Base-by-base conservation (phyloP, 768 basidiomycete genomes). In the Dioszegia aurantiaca region DNA sequence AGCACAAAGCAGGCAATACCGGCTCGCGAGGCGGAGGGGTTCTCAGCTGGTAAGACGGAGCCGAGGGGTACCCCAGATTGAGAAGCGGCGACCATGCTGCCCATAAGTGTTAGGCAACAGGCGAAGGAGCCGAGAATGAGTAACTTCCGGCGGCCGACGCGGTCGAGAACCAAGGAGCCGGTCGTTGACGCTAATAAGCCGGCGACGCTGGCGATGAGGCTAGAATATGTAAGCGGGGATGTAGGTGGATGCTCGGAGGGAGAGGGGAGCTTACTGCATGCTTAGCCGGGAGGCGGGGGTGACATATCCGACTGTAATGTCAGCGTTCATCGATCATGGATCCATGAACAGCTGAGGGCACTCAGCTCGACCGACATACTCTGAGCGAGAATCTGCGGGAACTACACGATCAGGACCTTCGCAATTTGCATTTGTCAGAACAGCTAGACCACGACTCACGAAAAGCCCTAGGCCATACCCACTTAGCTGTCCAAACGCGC, bases 1-100 rank as follows among this genome's bases (percentile, higher is more conserved):
- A 69, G 27, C 17, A 69, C 61, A 37, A 69, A 53, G 31, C 56
- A 63, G 1, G 64, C 64, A 19, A 69, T 66, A 19, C 64, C 59
- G 2, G 61, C 64, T 40, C 57, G 63, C 1, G 64, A 61, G 1
- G 62, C 62, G 6, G 46, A 53, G 12, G 46, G 39, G 37, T 65
- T 51, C 12, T 44, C 33, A 2, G 54, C 39, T 1, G 45, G n/a
- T 42, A 23, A 23, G n/a, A 21, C 2, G 4, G 9, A 21, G 31
- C 37, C 42, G 5, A 58, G 17, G 3, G 26, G 23, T 23, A 55
- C 39, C 31, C 46, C 36, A 12, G 66, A 59, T 16, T 54, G 36
- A 19, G 63, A 61, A 43, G 63, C 57, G 24, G 59, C 52, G 24
- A 45, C 37, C 68, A 66, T 69, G n/a, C 62, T 40, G 6, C 55